Evolutionary conservation across 2,329 filamentous ascomycete genomes (phyloP).

Genomic region (Macroventuria anomochaeta): DNA sequence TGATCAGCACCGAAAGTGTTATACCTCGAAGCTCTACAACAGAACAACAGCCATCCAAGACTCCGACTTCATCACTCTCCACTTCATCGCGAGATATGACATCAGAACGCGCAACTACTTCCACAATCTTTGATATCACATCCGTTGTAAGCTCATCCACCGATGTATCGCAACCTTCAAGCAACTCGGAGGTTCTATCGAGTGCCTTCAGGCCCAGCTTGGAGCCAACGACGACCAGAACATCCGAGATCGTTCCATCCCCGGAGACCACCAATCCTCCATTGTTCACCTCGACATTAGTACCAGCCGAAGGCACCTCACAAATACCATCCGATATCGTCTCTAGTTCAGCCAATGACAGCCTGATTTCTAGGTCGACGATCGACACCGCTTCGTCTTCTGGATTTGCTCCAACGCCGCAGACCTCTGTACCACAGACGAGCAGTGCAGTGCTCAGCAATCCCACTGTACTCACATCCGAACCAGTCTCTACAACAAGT

Average conservation of each 20-base stretch:
- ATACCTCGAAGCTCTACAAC: background rate
- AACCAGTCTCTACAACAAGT: background rate
- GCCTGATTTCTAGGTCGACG: background rate
- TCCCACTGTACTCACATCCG: background rate
- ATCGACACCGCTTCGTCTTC: background rate
- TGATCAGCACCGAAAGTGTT: background rate
- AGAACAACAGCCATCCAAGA: background rate
- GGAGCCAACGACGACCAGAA: background rate
- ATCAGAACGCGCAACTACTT: background rate
- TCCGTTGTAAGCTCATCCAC: background rate
- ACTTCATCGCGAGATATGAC: background rate
- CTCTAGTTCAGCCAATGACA: background rate
- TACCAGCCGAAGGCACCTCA: background rate
- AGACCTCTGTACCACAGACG: background rate
- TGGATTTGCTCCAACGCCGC: background rate
- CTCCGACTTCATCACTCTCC: background rate
- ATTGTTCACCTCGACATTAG: background rate
- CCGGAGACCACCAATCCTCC: background rate
- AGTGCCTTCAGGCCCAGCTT: background rate
- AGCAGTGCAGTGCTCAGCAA: background rate
- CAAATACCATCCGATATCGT: background rate
- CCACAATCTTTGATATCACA: background rate
- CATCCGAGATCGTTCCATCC: background rate
- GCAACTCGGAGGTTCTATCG: background rate
- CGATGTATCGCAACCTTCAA: background rate